Evolutionary conservation across 306 rosid genomes (phyloP).

Genomic region (Gillenia trifoliata): DNA sequence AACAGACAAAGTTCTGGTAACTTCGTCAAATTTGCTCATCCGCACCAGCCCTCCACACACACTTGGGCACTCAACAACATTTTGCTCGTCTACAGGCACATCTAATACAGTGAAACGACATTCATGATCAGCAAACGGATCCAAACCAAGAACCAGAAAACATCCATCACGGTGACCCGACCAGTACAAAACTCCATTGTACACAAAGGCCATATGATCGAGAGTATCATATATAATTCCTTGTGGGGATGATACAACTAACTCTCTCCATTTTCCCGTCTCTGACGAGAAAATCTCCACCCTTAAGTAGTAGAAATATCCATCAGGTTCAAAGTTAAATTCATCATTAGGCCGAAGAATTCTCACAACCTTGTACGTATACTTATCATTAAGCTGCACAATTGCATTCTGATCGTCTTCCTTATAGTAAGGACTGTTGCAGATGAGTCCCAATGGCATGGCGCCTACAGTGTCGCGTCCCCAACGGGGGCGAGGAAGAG

Average conservation of each 20-base stretch:
- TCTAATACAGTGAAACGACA: no score
- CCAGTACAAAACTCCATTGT: not conserved
- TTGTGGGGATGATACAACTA: not conserved
- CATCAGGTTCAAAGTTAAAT: no score
- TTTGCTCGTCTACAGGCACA: no score
- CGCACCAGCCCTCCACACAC: no score
- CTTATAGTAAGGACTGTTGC: not conserved
- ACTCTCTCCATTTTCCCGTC: not conserved
- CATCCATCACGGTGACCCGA: not conserved
- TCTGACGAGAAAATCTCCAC: not conserved
- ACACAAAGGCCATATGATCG: not conserved
- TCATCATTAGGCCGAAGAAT: not conserved
- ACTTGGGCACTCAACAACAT: no score
- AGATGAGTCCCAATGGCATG: not conserved
- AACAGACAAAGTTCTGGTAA: no score
- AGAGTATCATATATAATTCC: not conserved
- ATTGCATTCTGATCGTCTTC: not conserved
- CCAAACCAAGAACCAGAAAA: not conserved
- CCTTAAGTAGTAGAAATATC: not conserved
- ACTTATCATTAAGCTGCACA: not conserved
- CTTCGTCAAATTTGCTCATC: no score
- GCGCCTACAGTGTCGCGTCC: no score
- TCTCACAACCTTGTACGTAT: not conserved
- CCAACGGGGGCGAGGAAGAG: not conserved
- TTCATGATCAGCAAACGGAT: no score